Conservation (phyloP, 2,329 filamentous ascomycete species). For the Paraphaeosphaeria minitans region DNA sequence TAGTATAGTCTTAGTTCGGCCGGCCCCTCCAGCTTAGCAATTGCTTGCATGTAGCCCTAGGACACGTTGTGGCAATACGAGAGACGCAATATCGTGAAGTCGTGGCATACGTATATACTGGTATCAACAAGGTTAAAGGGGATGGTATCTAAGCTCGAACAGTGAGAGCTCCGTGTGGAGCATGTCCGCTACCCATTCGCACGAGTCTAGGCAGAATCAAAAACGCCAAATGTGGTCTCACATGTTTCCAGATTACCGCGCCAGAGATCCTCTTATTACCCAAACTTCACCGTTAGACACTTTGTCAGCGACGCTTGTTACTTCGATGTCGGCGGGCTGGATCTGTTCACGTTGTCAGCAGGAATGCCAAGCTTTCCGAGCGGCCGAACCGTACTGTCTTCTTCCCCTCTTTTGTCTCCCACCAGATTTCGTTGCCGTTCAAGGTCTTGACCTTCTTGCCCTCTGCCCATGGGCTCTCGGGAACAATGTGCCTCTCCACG, state of each 20-base stretch:
- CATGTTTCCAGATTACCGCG: constrained; percentile 16
- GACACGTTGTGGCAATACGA: not conserved
- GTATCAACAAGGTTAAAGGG: not conserved
- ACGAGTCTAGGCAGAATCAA: not conserved
- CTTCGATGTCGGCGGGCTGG: constrained; percentile 79
- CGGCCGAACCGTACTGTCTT: constrained; percentile 61
- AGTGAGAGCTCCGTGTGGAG: not conserved
- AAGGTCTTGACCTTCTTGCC: constrained; percentile 69
- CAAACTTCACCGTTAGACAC: constrained; percentile 91
- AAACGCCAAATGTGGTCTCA: not conserved
- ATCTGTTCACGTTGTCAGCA: constrained; percentile 55
- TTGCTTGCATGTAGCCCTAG: not conserved
- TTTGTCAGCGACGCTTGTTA: constrained; percentile 72
- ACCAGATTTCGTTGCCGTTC: constrained; percentile 76
- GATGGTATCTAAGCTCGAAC: not conserved
- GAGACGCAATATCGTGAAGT: not conserved
- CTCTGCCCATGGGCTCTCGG: constrained; percentile 75
- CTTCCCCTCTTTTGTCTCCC: constrained; percentile 72
- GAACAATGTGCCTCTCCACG: constrained; percentile 83
- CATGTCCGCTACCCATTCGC: not conserved
- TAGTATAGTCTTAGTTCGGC: not conserved
- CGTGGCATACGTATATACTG: not conserved
- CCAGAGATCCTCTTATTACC: constrained; percentile 69
- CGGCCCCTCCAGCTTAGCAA: constrained; percentile 16
- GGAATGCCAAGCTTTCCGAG: not conserved